Evolutionary conservation across 257 asterid species (phyloP), one percentile per base, ranked within the genome.

Genomic region (Nicotiana tabacum): DNA sequence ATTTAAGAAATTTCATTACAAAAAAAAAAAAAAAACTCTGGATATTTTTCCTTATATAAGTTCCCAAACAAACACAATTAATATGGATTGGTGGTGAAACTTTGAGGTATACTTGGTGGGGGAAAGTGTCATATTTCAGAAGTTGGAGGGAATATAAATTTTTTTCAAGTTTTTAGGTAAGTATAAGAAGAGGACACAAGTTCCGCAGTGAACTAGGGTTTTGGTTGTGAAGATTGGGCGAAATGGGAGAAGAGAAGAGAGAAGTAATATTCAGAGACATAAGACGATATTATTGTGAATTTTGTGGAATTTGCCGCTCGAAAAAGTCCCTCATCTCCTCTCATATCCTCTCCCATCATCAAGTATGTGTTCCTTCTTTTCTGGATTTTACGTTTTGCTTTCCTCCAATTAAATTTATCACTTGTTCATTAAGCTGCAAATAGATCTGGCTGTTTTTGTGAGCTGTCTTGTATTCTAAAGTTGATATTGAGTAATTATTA

Each of bases 301-400:
- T 70, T 85, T 96, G 98, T 88, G 98, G 98, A 10, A 68, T 94
- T 39, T 91, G 92, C 90, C 95, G 99, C 35, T 96, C 98, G 37
- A 96, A 96, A 89, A 96, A 94, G 84, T 51, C 93, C 13, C 89
- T 96, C 2, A 89, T 96, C 67, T 81, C 96, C 57, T 83, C 94
- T 32, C 99, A 96, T 84, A 82, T 96, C 60, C 88, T 80, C 3
- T 64, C 91, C 17, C 80, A 86, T 56, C 99, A 96, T 56, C 84
- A 89, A 93, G 99, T 93, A 18, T 17, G 58, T 21, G 3, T 81
- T 11, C 5, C 29, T 35, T 51, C 9, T 7, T 30, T n/a, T 21
- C 7, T 24, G 29, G 61, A 66, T 46, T 74, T 32, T 21, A 9
- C 9, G 65, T 13, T 55, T 15, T 48, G 48, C 15, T 12, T 5